Percentiles rank a stretch among this genome's conserved stretches.
phyloP scores from a whole-genome alignment of 164 flowering plant genomes.

The Macadamia integrifolia region DNA sequence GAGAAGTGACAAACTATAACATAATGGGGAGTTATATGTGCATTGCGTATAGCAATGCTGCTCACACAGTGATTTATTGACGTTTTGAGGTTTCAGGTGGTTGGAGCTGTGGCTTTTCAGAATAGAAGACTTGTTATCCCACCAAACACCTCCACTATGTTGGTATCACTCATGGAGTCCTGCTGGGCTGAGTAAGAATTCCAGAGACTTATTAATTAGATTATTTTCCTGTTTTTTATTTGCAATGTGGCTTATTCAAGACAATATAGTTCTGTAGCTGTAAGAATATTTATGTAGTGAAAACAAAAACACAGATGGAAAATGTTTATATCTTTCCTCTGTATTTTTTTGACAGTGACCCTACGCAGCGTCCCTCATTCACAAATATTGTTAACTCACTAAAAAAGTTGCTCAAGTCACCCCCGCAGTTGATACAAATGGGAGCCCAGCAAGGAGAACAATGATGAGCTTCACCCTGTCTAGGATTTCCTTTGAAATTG shows the following conservation, averaged over 20 bases:
- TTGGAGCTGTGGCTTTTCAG: slow-evolving; percentile 97
- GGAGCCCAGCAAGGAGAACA: slow-evolving; percentile 23
- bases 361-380: slow-evolving; percentile 72
- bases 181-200: slow-evolving; percentile 92
- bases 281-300: no score
- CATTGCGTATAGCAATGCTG: neutral
- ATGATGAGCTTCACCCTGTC: neutral
- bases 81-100: slow-evolving; percentile 53
- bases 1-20: neutral
- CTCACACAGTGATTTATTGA: neutral
- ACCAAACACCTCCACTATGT: slow-evolving; percentile 45
- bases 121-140: slow-evolving; percentile 82
- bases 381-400: slow-evolving; percentile 54
- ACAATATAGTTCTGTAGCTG: neutral
- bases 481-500: neutral
- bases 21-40: no score
- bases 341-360: slow-evolving; percentile 50
- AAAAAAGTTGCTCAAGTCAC: slow-evolving; percentile 81
- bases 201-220: neutral
- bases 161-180: slow-evolving; percentile 81
- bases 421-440: slow-evolving; percentile 52
- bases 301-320: no score
- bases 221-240: neutral
- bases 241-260: neutral
- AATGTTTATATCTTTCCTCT: neutral